These are phyloP conservation scores for Guillardia theta DNA, from an alignment of 78 protist genomes.

Conservation along the genomic window DNA sequence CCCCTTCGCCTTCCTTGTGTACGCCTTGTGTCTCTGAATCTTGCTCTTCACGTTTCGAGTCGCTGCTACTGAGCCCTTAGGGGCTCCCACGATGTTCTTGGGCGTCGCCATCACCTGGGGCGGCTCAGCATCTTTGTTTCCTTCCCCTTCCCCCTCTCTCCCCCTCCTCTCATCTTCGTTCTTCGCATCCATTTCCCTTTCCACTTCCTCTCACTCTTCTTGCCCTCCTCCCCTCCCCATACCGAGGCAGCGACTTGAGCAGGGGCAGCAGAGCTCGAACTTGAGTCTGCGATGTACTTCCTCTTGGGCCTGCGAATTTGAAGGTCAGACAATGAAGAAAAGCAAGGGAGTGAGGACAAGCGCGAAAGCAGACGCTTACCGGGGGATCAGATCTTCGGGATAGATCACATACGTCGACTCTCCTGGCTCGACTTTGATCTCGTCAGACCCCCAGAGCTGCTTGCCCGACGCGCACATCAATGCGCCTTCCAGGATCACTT, in stretches of 20 bases:
- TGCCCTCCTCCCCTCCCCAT: too few species aligned
- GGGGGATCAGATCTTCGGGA: neutral
- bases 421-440: neutral
- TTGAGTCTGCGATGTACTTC: neutral
- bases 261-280: neutral
- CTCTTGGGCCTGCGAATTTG: too few species aligned
- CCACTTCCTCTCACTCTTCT: too few species aligned
- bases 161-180: neutral
- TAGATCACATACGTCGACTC: neutral
- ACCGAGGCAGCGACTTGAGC: too few species aligned
- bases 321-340: too few species aligned
- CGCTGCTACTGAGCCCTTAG: slow-evolving; percentile 3
- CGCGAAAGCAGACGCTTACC: neutral
- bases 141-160: too few species aligned
- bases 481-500: neutral
- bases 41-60: neutral
- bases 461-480: neutral
- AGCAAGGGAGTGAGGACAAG: too few species aligned
- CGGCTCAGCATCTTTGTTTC: neutral
- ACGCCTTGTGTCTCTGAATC: neutral
- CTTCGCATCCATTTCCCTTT: neutral
- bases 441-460: neutral
- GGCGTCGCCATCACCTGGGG: slow-evolving; percentile 27
- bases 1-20: too few species aligned
- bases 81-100: neutral